phyloP scores from a whole-genome alignment of 768 basidiomycete species.

The Lactarius quietus region DNA sequence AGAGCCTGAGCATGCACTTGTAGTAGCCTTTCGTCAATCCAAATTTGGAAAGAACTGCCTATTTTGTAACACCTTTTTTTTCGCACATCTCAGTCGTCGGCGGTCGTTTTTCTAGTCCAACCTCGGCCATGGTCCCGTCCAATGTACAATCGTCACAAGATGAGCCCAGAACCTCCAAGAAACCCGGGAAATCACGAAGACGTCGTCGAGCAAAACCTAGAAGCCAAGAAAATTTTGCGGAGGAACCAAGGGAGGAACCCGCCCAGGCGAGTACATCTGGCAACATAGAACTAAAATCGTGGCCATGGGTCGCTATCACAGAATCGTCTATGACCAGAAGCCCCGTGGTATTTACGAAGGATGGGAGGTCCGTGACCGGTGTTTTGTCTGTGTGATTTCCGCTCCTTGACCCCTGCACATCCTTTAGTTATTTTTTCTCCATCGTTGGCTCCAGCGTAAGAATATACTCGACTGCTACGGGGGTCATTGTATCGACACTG shows the following conservation, averaged over 20 bases:
- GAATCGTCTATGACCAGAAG: constrained; percentile 60
- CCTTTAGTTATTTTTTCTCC: constrained; percentile 81
- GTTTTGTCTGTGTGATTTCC: background rate
- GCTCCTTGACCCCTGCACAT: constrained; percentile 21
- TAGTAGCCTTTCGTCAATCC: too few relatives aligned
- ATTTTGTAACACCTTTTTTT: constrained; percentile 11
- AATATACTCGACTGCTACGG: constrained; percentile 76
- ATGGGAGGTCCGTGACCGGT: constrained; percentile 64
- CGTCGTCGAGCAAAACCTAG: constrained; percentile 41
- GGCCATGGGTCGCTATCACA: constrained; percentile 71
- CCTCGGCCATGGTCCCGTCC: constrained; percentile 12
- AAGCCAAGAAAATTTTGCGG: constrained; percentile 30
- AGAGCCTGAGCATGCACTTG: background rate
- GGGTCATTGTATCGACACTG: constrained; percentile 81
- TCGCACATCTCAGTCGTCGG: background rate
- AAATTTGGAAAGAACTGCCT: constrained; percentile 18
- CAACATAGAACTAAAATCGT: constrained; percentile 29
- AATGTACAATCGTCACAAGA: constrained; percentile 4
- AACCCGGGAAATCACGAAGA: constrained; percentile 16
- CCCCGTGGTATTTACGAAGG: constrained; percentile 80
- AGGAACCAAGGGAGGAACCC: too few relatives aligned
- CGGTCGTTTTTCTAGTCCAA: background rate
- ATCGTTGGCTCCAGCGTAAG: constrained; percentile 78
- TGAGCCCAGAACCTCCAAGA: background rate
- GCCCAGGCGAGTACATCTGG: constrained; percentile 27